Percentiles rank a stretch among this genome's conserved stretches.
These are phyloP conservation scores for Kandelia obovata DNA, from an alignment of 345 rosid genomes.

Conservation along the genomic window DNA sequence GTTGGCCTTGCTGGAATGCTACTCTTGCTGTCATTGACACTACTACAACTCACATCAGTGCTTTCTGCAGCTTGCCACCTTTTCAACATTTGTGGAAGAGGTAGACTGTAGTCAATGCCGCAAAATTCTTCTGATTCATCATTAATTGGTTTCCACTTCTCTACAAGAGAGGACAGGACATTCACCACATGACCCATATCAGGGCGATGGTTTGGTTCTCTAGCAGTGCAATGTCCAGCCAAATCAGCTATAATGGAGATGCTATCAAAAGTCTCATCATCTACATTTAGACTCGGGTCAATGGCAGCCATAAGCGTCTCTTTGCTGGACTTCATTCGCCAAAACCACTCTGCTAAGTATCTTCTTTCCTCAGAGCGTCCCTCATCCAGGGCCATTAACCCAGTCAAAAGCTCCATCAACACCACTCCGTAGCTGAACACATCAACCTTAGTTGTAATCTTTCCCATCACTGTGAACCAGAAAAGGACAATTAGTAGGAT, in stretches of 20 bases:
- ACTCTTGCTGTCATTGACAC: constrained; percentile 33
- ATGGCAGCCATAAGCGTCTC: constrained; percentile 38
- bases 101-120: constrained; percentile 36
- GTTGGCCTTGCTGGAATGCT: constrained; percentile 40
- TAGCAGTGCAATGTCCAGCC: constrained; percentile 50
- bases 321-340: constrained; percentile 37
- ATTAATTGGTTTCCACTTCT: constrained; percentile 42
- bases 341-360: constrained; percentile 52
- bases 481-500: neutral
- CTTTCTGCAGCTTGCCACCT: constrained; percentile 43
- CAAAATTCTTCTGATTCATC: constrained; percentile 23
- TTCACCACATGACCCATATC: constrained; percentile 52
- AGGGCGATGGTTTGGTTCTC: constrained; percentile 50
- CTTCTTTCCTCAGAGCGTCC: constrained; percentile 45
- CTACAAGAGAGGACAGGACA: constrained; percentile 36
- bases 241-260: constrained; percentile 35
- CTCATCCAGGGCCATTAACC: constrained; percentile 45
- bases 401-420: constrained; percentile 48
- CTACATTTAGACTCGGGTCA: constrained; percentile 29
- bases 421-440: constrained; percentile 54
- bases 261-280: constrained; percentile 37
- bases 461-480: constrained; percentile 43
- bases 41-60: constrained; percentile 16
- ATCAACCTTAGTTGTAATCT: constrained; percentile 48
- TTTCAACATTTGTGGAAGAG: constrained; percentile 45